Evolutionary conservation across 345 rosid genomes (phyloP).

Genomic region (Passiflora organensis): DNA sequence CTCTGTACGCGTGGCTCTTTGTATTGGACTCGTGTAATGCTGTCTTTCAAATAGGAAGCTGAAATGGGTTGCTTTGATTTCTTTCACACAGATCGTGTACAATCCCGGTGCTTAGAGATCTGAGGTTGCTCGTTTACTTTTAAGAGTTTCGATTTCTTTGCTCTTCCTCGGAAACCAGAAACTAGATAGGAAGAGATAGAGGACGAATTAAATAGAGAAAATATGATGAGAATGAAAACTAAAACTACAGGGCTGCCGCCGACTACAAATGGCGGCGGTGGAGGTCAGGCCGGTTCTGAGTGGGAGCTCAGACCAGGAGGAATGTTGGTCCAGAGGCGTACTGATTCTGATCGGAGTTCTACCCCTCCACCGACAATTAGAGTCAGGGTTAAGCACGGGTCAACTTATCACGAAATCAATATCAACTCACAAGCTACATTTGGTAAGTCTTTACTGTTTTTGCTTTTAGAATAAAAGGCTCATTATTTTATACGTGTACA

Average conservation of each 20-base stretch:
- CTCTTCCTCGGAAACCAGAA: not conserved
- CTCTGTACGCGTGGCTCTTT: constrained; percentile 9
- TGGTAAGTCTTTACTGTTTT: constrained; percentile 33
- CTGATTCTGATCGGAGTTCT: constrained; percentile 57
- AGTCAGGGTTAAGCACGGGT: constrained; percentile 82
- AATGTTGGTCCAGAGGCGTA: constrained; percentile 93
- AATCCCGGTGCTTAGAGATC: constrained; percentile 31
- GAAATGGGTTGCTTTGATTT: constrained; percentile 37
- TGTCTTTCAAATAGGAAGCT: constrained; percentile 20
- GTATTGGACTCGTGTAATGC: constrained; percentile 38
- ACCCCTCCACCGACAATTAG: constrained; percentile 79
- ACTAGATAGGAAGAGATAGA: not conserved
- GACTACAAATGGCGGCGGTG: constrained; percentile 36
- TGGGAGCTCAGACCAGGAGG: constrained; percentile 99
- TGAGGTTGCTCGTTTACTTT: constrained; percentile 6
- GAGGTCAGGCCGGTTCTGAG: constrained; percentile 40
- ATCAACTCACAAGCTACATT: constrained; percentile 87
- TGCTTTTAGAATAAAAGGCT: not conserved
- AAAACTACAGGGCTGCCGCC: constrained; percentile 45
- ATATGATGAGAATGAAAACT: constrained; percentile 79
- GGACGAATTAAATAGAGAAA: not conserved
- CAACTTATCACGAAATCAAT: constrained; percentile 73
- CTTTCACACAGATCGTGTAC: constrained; percentile 24
- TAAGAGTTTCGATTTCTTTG: constrained; percentile 1
- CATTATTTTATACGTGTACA: too few species aligned